Evolutionary conservation across 352 stramenopile species (phyloP).

Genomic region (Phytophthora vignae): DNA sequence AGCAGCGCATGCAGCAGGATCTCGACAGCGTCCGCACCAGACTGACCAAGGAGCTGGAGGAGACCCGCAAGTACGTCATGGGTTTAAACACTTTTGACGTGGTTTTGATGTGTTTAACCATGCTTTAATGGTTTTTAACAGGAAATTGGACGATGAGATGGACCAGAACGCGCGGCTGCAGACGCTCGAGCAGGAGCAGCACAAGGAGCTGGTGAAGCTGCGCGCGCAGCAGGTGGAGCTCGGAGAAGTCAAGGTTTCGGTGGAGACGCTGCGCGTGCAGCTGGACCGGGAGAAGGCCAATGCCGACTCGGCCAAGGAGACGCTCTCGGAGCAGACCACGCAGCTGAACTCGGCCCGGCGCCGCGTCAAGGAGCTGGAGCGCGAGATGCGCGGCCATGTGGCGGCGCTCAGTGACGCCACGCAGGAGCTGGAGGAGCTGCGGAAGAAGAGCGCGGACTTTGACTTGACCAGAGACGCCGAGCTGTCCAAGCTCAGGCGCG

Average conservation of each 20-base stretch:
- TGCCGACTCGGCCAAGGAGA: slow-evolving; percentile 78
- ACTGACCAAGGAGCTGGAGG: slow-evolving; percentile 77
- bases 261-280: slow-evolving; percentile 60
- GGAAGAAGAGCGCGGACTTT: slow-evolving; percentile 80
- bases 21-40: slow-evolving; percentile 65
- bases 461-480: slow-evolving; percentile 75
- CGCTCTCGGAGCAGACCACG: slow-evolving; percentile 72
- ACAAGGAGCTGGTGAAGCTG: slow-evolving; percentile 80
- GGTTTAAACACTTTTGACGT: background rate
- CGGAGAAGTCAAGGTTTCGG: slow-evolving; percentile 61
- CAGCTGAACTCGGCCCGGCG: slow-evolving; percentile 69
- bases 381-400: slow-evolving; percentile 60
- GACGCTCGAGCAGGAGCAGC: slow-evolving; percentile 82
- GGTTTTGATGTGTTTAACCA: slow-evolving; percentile 8
- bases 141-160: slow-evolving; percentile 78
- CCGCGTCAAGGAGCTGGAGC: slow-evolving; percentile 78
- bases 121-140: slow-evolving; percentile 24
- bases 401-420: slow-evolving; percentile 62
- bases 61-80: slow-evolving; percentile 66
- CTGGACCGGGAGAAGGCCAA: slow-evolving; percentile 69
- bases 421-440: slow-evolving; percentile 74
- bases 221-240: slow-evolving; percentile 77
- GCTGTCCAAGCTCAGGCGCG: slow-evolving; percentile 73
- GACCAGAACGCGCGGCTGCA: slow-evolving; percentile 78
- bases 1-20: slow-evolving; percentile 82